Evolutionary conservation across 2,329 filamentous ascomycete species (phyloP).

Genomic region (Phaeosphaeria sp.): DNA sequence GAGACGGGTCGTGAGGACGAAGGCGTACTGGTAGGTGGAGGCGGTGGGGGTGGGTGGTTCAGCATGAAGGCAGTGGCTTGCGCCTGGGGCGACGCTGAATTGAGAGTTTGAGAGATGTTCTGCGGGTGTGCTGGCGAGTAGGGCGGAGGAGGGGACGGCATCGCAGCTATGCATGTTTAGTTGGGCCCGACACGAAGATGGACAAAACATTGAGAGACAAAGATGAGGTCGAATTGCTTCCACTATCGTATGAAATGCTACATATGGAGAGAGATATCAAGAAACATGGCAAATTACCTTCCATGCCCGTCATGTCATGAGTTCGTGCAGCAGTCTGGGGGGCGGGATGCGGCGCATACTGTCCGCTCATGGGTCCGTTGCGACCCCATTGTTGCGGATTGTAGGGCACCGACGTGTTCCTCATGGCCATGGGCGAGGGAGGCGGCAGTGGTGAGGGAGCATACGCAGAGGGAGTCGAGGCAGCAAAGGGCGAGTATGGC

Average conservation of each 20-base stretch:
- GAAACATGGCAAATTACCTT: constrained; percentile 48
- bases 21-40: constrained; percentile 34
- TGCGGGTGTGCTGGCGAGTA: constrained; percentile 56
- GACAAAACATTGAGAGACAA: constrained; percentile 1
- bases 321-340: constrained; percentile 38
- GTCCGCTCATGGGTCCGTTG: constrained; percentile 46
- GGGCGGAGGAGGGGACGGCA: constrained; percentile 59
- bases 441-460: constrained; percentile 35
- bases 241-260: constrained; percentile 3
- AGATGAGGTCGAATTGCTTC: constrained; percentile 1
- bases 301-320: constrained; percentile 55
- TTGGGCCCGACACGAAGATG: background rate
- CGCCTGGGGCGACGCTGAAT: constrained; percentile 46
- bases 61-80: constrained; percentile 47
- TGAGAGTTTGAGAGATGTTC: constrained; percentile 41
- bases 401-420: constrained; percentile 49
- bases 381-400: constrained; percentile 60
- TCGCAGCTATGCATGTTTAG: constrained; percentile 45
- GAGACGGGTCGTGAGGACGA: constrained; percentile 39
- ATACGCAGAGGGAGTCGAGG: constrained; percentile 41
- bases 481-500: constrained; percentile 46
- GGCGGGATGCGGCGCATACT: constrained; percentile 45
- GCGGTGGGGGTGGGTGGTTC: constrained; percentile 41
- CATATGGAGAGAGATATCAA: constrained; percentile 6
- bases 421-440: constrained; percentile 47